phyloP scores from a whole-genome alignment of 805 yeast species.

The Saccharomyces paradoxus region DNA sequence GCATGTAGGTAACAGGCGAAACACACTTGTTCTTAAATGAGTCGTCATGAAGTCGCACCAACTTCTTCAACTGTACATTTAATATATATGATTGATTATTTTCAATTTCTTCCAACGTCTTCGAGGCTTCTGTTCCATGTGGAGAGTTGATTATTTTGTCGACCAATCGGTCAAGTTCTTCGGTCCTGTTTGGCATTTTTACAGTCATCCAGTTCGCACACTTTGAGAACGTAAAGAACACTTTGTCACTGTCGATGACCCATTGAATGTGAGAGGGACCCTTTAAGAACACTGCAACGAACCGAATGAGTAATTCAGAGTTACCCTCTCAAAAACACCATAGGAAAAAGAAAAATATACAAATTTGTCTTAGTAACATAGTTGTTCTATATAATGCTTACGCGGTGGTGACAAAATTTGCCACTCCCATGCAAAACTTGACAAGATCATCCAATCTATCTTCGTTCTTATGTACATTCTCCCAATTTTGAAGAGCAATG shows the following conservation, averaged over 20 bases:
- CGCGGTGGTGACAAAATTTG: constrained; percentile 43
- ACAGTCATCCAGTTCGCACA: not conserved
- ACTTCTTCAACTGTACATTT: constrained; percentile 20
- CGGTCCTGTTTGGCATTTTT: not conserved
- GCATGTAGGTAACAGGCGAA: constrained; percentile 15
- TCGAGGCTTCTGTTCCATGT: constrained; percentile 7
- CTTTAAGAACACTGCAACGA: not conserved
- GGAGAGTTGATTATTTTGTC: constrained; percentile 3
- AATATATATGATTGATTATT: constrained; percentile 21
- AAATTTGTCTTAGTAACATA: not conserved
- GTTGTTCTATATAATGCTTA: constrained; percentile 3
- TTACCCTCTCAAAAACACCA: not conserved
- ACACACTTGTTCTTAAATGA: constrained; percentile 20
- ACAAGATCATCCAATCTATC: constrained; percentile 55
- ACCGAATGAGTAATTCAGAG: constrained; percentile 4
- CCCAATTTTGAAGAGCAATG: constrained; percentile 45
- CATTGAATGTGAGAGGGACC: not conserved
- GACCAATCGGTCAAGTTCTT: constrained; percentile 4
- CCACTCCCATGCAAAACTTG: constrained; percentile 76
- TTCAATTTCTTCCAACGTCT: constrained; percentile 19
- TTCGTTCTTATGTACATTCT: constrained; percentile 35
- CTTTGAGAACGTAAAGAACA: not conserved
- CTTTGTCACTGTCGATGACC: not conserved
- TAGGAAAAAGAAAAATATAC: not conserved
- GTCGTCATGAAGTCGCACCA: constrained; percentile 24